phyloP scores from a whole-genome alignment of 805 yeast genomes.

The Cyberlindnera japonica region DNA sequence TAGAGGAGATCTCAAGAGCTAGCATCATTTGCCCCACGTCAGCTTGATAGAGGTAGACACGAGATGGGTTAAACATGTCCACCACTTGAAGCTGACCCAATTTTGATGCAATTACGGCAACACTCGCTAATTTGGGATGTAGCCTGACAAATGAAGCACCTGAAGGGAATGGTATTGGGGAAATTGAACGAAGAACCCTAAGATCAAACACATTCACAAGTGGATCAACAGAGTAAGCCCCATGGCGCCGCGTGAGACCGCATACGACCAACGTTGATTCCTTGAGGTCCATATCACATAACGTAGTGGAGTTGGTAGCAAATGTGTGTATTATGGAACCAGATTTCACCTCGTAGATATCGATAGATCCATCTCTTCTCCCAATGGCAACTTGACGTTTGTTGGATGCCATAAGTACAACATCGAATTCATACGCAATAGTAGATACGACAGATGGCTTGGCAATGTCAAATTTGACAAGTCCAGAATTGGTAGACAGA shows the following conservation, averaged over 20 bases:
- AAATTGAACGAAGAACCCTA: slow-evolving; percentile 60
- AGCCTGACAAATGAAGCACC: slow-evolving; percentile 83
- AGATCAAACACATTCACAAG: slow-evolving; percentile 80
- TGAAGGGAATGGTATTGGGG: slow-evolving; percentile 84
- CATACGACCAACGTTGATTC: slow-evolving; percentile 73
- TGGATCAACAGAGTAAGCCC: slow-evolving; percentile 63
- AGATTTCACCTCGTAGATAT: slow-evolving; percentile 56
- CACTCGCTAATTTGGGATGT: slow-evolving; percentile 83
- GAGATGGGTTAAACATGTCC: slow-evolving; percentile 77
- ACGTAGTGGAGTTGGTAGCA: slow-evolving; percentile 54
- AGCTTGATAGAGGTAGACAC: slow-evolving; percentile 61
- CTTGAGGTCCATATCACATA: slow-evolving; percentile 61
- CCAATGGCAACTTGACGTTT: slow-evolving; percentile 57
- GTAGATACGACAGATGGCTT: slow-evolving; percentile 35
- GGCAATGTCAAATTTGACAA: slow-evolving; percentile 41
- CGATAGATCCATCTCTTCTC: slow-evolving; percentile 54
- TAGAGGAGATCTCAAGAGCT: slow-evolving; percentile 34
- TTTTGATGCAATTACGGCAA: slow-evolving; percentile 67
- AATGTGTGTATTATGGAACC: slow-evolving; percentile 48
- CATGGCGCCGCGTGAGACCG: slow-evolving; percentile 69
- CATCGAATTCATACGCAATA: slow-evolving; percentile 41
- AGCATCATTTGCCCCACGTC: slow-evolving; percentile 41
- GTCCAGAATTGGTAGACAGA: slow-evolving; percentile 40
- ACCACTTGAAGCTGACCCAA: slow-evolving; percentile 83
- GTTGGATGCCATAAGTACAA: slow-evolving; percentile 46